These are phyloP conservation scores for Phytomonas sp. DNA, from an alignment of 208 protist genomes.

Conservation along the genomic window DNA sequence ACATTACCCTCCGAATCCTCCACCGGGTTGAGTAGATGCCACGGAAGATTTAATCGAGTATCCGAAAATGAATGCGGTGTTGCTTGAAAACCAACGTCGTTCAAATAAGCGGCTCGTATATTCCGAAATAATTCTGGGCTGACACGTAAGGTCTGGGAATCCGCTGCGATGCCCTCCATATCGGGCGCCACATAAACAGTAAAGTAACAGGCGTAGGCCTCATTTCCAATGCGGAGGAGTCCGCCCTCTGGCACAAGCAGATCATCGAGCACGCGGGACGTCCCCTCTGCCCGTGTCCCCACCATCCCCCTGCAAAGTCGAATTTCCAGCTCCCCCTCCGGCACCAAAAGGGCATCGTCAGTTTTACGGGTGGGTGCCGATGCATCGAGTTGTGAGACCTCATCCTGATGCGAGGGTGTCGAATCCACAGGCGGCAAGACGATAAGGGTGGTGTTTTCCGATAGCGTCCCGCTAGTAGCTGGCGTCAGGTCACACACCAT, in stretches of 20 bases:
- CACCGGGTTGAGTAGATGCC: conserved; percentile 18
- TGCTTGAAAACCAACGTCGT: conserved; percentile 10
- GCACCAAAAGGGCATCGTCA: conserved; percentile 12
- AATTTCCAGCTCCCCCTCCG: conserved; percentile 8
- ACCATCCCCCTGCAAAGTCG: conserved; percentile 28
- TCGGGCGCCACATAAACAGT: conserved; percentile 8
- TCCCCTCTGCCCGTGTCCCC: conserved; percentile 20
- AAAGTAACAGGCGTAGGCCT: conserved; percentile 29
- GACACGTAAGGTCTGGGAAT: conserved; percentile 14
- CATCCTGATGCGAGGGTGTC: neutral
- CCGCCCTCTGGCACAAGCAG: conserved; percentile 25
- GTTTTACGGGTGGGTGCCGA: neutral
- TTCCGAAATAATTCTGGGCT: conserved; percentile 56
- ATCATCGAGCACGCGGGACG: conserved; percentile 12
- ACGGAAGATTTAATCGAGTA: conserved; percentile 13
- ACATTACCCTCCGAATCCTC: conserved; percentile 21
- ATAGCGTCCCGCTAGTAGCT: conserved; percentile 29
- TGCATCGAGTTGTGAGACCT: neutral
- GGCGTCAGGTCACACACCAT: conserved; percentile 54
- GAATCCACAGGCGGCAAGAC: conserved; percentile 38
- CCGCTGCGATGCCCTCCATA: neutral
- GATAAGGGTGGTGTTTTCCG: conserved; percentile 39
- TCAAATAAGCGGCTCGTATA: conserved; percentile 29
- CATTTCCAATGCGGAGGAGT: conserved; percentile 25
- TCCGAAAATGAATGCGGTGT: conserved; percentile 13